Conservation (phyloP, 352 stramenopile species). For the Phytophthora lateralis region DNA sequence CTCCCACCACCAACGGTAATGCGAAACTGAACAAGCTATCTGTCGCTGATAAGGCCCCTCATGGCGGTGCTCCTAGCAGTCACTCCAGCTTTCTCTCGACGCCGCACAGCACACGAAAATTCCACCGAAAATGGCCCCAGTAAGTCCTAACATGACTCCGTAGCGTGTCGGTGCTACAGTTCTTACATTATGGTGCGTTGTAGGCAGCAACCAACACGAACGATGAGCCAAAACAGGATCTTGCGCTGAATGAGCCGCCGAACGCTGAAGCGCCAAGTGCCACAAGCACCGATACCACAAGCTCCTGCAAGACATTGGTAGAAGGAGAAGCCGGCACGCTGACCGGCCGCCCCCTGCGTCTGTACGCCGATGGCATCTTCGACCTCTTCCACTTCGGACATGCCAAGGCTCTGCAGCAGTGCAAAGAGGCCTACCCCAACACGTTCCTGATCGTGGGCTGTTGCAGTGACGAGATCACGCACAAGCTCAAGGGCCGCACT, state of each 20-base stretch:
- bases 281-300: conserved; percentile 42
- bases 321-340: conserved; percentile 75
- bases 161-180: neutral
- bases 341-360: conserved; percentile 73
- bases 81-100: conserved; percentile 13
- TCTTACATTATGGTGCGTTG: neutral
- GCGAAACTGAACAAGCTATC: conserved; percentile 10
- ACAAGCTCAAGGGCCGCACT: conserved; percentile 87
- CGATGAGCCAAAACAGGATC: conserved; percentile 16
- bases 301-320: conserved; percentile 45
- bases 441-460: conserved; percentile 84
- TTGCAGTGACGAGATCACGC: conserved; percentile 86
- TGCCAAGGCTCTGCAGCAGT: conserved; percentile 87
- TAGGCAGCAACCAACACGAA: conserved; percentile 6
- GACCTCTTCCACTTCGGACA: conserved; percentile 91
- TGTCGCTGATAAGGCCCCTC: conserved; percentile 15
- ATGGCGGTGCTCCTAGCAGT: neutral
- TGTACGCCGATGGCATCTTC: conserved; percentile 91
- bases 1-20: conserved; percentile 30
- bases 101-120: conserved; percentile 4
- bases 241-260: neutral
- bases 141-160: neutral
- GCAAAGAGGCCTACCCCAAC: conserved; percentile 88
- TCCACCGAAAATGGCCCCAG: conserved; percentile 16
- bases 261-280: neutral